Conservation (phyloP, 352 stramenopile genomes). For the Globisporangium yorkense region DNA sequence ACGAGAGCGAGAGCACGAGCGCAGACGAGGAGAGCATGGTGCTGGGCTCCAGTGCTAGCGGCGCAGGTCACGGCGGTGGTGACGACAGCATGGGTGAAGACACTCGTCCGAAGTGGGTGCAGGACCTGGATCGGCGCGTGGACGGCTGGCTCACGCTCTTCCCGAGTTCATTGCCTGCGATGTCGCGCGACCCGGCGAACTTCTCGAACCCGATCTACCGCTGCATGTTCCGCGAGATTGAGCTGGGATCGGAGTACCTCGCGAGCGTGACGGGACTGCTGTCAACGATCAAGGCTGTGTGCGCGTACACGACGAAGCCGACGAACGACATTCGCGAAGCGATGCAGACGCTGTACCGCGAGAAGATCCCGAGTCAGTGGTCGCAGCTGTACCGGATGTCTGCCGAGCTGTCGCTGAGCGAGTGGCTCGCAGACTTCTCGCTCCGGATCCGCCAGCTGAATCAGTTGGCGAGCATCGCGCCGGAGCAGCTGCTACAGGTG, state of each 20-base stretch:
- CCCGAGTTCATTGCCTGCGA: conserved; percentile 32
- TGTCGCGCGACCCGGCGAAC: conserved; percentile 41
- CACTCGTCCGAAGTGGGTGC: conserved; percentile 72
- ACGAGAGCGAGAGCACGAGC: conserved; percentile 31
- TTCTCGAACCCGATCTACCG: conserved; percentile 89
- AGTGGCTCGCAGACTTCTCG: conserved; percentile 86
- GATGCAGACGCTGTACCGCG: conserved; percentile 70
- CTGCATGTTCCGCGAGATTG: conserved; percentile 87
- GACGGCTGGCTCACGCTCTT: conserved; percentile 57
- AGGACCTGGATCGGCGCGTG: conserved; percentile 71
- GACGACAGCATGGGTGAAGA: conserved; percentile 26
- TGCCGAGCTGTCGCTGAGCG: conserved; percentile 50
- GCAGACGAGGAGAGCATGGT: conserved; percentile 63
- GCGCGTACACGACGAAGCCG: conserved; percentile 77
- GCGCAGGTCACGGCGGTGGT: conserved; percentile 17
- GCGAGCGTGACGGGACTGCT: conserved; percentile 63
- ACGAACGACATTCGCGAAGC: conserved; percentile 84
- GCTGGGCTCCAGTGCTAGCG: conserved; percentile 17
- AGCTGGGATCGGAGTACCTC: conserved; percentile 66
- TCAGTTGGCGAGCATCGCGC: conserved; percentile 33
- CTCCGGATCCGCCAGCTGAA: conserved; percentile 65
- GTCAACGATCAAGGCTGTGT: conserved; percentile 63
- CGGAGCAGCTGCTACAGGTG: conserved; percentile 29
- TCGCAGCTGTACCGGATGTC: conserved; percentile 47
- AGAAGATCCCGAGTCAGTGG: conserved; percentile 65